A percentile compares a stretch with the other conserved stretches of the same genome.
Conservation (phyloP, 169 alveolate species). For the Neospora caninum region DNA sequence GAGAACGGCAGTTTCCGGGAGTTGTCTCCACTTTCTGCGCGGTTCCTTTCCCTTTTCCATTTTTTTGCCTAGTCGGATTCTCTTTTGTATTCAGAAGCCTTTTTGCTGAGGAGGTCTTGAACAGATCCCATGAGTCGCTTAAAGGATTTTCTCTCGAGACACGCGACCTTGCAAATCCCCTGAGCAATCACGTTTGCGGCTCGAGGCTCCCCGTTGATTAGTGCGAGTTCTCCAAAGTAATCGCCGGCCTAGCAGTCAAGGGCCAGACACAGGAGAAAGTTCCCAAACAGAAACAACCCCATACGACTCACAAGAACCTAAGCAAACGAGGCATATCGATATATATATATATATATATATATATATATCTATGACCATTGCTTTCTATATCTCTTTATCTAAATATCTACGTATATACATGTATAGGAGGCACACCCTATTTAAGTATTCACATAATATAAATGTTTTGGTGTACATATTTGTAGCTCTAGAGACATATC, state of each 20-base stretch:
- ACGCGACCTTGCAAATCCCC: constrained; percentile 69
- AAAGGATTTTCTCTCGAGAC: constrained; percentile 90
- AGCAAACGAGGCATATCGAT: neutral
- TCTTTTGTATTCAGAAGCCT: constrained; percentile 84
- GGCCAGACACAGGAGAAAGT: neutral
- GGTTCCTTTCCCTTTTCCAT: too few relatives aligned
- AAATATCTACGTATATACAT: too few relatives aligned
- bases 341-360: neutral
- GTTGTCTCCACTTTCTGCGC: too few relatives aligned
- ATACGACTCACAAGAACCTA: neutral
- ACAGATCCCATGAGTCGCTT: constrained; percentile 93
- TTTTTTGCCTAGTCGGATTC: neutral
- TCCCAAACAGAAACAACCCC: neutral
- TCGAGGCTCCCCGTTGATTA: constrained; percentile 87
- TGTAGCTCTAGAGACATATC: too few relatives aligned
- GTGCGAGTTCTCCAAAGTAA: constrained; percentile 95
- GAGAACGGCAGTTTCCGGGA: too few relatives aligned
- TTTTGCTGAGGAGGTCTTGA: constrained; percentile 89
- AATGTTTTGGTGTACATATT: too few relatives aligned
- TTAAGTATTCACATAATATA: too few relatives aligned
- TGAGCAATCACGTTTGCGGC: constrained; percentile 90
- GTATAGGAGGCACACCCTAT: too few relatives aligned
- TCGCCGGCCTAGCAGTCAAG: constrained; percentile 81
- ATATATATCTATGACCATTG: neutral
- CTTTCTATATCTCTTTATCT: too few relatives aligned